Percentiles rank a stretch among this genome's conserved stretches.
phyloP scores from a whole-genome alignment of 192 early-diverging fungal genomes.

The Linnemannia zychae region DNA sequence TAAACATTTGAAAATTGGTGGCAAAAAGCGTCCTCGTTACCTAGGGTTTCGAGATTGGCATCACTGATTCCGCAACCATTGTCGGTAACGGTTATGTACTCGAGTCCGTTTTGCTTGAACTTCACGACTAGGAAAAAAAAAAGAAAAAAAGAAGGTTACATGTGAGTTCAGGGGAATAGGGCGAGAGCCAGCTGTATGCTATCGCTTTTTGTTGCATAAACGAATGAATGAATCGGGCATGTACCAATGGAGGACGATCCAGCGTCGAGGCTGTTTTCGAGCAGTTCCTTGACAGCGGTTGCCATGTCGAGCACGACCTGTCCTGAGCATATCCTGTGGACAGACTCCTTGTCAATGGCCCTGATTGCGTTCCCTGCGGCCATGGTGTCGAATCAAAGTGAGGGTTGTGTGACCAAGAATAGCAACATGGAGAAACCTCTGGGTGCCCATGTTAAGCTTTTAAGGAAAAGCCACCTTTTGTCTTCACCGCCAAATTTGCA shows the following conservation, averaged over 20 bases:
- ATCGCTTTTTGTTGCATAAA: no score
- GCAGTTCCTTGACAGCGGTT: slow-evolving; percentile 91
- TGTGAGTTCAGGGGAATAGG: no score
- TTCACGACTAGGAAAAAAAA: slow-evolving; percentile 71
- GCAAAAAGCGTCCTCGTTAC: slow-evolving; percentile 52
- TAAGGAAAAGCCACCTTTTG: not conserved
- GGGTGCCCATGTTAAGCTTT: no score
- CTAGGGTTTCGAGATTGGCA: slow-evolving; percentile 75
- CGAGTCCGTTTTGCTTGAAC: slow-evolving; percentile 85
- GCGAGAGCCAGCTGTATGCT: no score
- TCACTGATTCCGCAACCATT: slow-evolving; percentile 88
- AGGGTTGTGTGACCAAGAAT: not conserved
- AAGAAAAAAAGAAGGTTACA: not conserved
- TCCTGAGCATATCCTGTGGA: slow-evolving; percentile 88
- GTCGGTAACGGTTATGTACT: slow-evolving; percentile 83
- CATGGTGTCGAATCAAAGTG: not conserved
- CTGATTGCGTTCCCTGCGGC: slow-evolving; percentile 43
- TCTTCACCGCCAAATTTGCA: not conserved
- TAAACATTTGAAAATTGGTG: slow-evolving; percentile 21
- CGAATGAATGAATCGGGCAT: not conserved
- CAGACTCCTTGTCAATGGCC: slow-evolving; percentile 69
- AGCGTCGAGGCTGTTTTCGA: slow-evolving; percentile 96
- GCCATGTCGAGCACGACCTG: slow-evolving; percentile 91
- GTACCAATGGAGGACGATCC: slow-evolving; percentile 79
- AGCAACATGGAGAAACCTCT: not conserved